phyloP scores from a whole-genome alignment of 2,329 filamentous ascomycete genomes.

The Fusarium fracticaudum region DNA sequence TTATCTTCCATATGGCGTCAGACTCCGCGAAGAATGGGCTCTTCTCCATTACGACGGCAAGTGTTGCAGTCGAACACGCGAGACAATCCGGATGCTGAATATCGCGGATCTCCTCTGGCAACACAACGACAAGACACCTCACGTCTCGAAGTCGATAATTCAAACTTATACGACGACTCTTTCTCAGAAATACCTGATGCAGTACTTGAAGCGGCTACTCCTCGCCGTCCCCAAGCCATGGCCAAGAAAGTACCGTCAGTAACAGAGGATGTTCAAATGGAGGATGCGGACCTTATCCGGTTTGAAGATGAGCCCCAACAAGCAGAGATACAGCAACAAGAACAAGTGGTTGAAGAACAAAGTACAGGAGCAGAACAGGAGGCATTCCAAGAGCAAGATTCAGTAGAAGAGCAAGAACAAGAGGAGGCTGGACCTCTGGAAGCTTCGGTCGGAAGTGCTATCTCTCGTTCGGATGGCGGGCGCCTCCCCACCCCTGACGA shows the following conservation, averaged over 20 bases:
- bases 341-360: background rate
- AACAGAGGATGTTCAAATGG: conserved; percentile 23
- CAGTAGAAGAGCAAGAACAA: conserved; percentile 16
- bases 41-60: conserved; percentile 47
- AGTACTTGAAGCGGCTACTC: conserved; percentile 61
- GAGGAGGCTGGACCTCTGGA: conserved; percentile 3
- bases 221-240: conserved; percentile 41
- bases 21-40: conserved; percentile 49
- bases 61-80: conserved; percentile 46
- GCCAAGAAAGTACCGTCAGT: background rate
- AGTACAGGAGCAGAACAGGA: conserved; percentile 9
- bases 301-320: conserved; percentile 5
- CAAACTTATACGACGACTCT: conserved; percentile 60
- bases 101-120: conserved; percentile 8
- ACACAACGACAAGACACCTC: conserved; percentile 13
- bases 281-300: conserved; percentile 13
- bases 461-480: conserved; percentile 52
- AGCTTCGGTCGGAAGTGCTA: conserved; percentile 45
- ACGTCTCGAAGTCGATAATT: conserved; percentile 42
- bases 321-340: background rate
- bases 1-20: conserved; percentile 44
- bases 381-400: conserved; percentile 11
- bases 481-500: conserved; percentile 65
- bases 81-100: conserved; percentile 30
- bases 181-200: conserved; percentile 66